Conservation (phyloP, 495 filamentous ascomycete species). For the Lasiosphaeris hirsuta region DNA sequence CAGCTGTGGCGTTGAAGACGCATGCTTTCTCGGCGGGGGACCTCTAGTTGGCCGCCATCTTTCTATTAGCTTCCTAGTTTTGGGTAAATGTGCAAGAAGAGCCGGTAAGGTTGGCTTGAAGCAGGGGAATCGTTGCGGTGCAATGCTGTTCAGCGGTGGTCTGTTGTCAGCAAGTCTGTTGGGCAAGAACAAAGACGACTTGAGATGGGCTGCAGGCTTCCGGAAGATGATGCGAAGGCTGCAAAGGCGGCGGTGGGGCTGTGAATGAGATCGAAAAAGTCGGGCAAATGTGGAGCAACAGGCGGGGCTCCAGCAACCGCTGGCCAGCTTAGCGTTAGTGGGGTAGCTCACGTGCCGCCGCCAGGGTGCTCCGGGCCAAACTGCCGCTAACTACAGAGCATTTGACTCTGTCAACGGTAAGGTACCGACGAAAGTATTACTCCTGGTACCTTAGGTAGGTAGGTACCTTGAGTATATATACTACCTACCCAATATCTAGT, state of each 20-base stretch:
- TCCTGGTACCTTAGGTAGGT: too few relatives aligned
- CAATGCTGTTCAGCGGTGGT: too few relatives aligned
- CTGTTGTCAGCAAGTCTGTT: not conserved
- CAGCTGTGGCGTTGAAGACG: conserved; percentile 26
- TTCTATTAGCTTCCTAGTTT: too few relatives aligned
- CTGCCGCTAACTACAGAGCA: too few relatives aligned
- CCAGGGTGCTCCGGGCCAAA: too few relatives aligned
- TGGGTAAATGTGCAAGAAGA: too few relatives aligned
- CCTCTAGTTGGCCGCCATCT: conserved; percentile 2
- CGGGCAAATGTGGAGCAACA: conserved; percentile 4
- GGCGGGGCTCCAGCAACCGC: not conserved
- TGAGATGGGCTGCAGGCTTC: conserved; percentile 4
- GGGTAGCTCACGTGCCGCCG: not conserved
- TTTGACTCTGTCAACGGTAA: too few relatives aligned
- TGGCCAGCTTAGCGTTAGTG: not conserved
- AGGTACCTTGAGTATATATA: too few relatives aligned
- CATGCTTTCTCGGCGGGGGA: conserved; percentile 23
- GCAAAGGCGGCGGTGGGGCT: conserved; percentile 9
- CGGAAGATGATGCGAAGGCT: conserved; percentile 3
- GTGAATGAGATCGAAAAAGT: conserved; percentile 12
- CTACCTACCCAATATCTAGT: too few relatives aligned
- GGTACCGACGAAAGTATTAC: too few relatives aligned
- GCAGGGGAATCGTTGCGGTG: too few relatives aligned
- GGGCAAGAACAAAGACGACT: conserved; percentile 8
- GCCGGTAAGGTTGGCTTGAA: too few relatives aligned